These are phyloP conservation scores for Scutellospora calospora DNA, from an alignment of 371 early-diverging fungal species.

Conservation along the genomic window DNA sequence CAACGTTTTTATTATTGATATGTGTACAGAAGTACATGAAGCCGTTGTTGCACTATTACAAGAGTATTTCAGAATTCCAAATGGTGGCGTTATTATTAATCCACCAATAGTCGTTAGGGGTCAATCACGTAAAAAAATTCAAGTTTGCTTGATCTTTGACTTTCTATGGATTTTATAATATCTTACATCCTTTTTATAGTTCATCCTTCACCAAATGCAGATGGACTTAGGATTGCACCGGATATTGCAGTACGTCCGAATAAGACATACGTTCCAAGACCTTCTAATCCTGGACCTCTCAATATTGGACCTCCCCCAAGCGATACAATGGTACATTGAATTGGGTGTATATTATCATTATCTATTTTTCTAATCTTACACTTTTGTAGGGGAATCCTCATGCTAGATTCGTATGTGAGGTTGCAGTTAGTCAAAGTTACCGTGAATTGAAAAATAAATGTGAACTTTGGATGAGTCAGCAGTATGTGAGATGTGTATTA, in stretches of 20 bases:
- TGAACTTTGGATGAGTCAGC: conserved; percentile 28
- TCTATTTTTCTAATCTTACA: conserved; percentile 24
- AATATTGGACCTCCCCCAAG: conserved; percentile 20
- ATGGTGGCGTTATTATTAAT: conserved; percentile 24
- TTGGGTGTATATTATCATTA: conserved; percentile 43
- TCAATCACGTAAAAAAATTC: conserved; percentile 29
- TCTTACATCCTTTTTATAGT: conserved; percentile 40
- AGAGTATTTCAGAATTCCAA: conserved; percentile 33
- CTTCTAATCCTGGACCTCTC: conserved; percentile 35
- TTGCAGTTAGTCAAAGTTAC: conserved; percentile 4
- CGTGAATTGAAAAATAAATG: conserved; percentile 20
- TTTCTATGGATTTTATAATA: conserved; percentile 40
- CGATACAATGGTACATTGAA: conserved; percentile 36
- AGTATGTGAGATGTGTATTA: conserved; percentile 34
- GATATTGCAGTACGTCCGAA: conserved; percentile 38
- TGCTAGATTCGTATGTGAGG: conserved; percentile 37
- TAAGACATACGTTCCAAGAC: conserved; percentile 40
- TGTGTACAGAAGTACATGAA: conserved; percentile 12
- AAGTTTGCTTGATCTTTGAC: conserved; percentile 34
- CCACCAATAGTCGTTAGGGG: conserved; percentile 30
- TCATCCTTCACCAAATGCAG: conserved; percentile 25
- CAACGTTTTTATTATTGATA: conserved; percentile 32
- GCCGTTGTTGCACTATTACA: conserved; percentile 27
- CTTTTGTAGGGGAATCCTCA: conserved; percentile 21
- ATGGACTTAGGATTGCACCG: conserved; percentile 38